phyloP scores from a whole-genome alignment of 179 eudicot species.

The Silene coronaria region DNA sequence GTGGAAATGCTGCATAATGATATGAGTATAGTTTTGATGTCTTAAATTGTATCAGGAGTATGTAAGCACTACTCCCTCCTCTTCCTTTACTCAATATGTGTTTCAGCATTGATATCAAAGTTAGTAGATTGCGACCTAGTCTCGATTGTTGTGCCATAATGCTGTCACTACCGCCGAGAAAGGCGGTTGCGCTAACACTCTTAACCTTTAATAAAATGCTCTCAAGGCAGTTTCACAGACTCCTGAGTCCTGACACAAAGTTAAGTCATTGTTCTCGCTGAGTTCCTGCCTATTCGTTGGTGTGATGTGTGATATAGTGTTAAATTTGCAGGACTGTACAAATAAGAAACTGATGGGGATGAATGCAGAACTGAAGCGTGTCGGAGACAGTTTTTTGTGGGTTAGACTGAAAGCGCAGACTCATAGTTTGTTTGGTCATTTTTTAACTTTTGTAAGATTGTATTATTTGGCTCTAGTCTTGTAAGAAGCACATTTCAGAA shows the following conservation, averaged over 20 bases:
- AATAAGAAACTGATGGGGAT: not conserved
- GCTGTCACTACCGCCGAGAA: too few species aligned
- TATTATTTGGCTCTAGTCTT: conserved; percentile 1
- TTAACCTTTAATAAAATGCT: too few species aligned
- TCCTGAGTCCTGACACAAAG: too few species aligned
- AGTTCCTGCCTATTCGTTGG: not conserved
- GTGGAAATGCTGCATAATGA: not conserved
- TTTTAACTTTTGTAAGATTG: conserved; percentile 7
- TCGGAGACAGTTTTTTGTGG: not conserved
- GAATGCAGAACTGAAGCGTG: not conserved
- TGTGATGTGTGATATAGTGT: not conserved
- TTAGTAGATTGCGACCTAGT: too few species aligned
- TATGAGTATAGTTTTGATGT: not conserved
- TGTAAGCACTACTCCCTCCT: not conserved
- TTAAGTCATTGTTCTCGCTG: too few species aligned
- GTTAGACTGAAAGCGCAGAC: not conserved
- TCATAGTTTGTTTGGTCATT: not conserved
- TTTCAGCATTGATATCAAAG: too few species aligned
- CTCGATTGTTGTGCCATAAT: too few species aligned
- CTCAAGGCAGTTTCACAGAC: too few species aligned
- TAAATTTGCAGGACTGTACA: conserved; percentile 1
- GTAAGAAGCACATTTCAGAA: not conserved
- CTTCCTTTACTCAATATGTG: too few species aligned
- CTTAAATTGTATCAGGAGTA: not conserved
- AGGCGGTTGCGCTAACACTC: too few species aligned